Evolutionary conservation across 2,329 filamentous ascomycete species (phyloP).

Genomic region (Colletotrichum sublineola): DNA sequence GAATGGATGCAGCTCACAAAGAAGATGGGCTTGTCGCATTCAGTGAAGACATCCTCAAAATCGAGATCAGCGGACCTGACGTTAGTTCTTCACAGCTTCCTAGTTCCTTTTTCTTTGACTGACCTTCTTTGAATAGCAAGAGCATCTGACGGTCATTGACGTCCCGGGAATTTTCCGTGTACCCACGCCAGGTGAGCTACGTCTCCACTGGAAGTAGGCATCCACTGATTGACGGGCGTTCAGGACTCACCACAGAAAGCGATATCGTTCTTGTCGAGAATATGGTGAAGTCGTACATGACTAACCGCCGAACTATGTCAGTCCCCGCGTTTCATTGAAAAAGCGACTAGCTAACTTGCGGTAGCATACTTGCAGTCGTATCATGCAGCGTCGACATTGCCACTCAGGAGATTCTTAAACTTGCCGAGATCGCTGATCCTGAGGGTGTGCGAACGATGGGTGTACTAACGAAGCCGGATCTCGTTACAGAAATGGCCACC

Average conservation of each 20-base stretch:
- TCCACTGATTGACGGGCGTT: background rate
- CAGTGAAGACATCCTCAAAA: background rate
- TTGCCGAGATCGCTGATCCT: constrained; percentile 55
- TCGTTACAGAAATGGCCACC: constrained; percentile 58
- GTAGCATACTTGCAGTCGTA: constrained; percentile 58
- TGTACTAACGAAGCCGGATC: constrained; percentile 71
- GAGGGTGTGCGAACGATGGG: constrained; percentile 58
- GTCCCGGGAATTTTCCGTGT: constrained; percentile 65
- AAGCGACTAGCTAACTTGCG: background rate
- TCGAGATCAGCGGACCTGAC: constrained; percentile 51
- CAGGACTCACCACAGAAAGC: constrained; percentile 57
- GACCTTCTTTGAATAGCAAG: constrained; percentile 46
- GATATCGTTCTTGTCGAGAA: constrained; percentile 60
- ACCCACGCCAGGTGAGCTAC: constrained; percentile 43
- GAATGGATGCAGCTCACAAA: background rate
- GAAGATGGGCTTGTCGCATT: background rate
- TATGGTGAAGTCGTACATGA: constrained; percentile 63
- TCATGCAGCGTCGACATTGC: constrained; percentile 56
- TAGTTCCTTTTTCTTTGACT: constrained; percentile 45
- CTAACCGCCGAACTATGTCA: constrained; percentile 59
- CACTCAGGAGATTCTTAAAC: constrained; percentile 56
- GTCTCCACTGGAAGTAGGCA: constrained; percentile 21
- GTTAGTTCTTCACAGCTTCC: constrained; percentile 44
- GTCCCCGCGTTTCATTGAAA: background rate
- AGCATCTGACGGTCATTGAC: constrained; percentile 66